Percentiles rank a stretch among this genome's conserved stretches.
Conservation (phyloP, 2,329 filamentous ascomycete species). For the Penicillium sp. region DNA sequence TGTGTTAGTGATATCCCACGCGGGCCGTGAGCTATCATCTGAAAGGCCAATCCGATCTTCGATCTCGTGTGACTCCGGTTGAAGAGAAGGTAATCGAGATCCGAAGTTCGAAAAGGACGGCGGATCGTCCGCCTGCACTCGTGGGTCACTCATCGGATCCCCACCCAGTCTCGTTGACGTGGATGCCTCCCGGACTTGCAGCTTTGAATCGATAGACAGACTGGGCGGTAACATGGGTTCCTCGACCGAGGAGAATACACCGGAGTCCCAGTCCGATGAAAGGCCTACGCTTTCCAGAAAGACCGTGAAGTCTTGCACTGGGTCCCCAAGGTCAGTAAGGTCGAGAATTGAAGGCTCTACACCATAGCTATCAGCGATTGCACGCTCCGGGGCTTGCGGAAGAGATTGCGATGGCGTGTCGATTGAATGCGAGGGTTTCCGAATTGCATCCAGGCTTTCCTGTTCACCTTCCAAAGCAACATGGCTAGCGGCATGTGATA, state of each 20-base stretch:
- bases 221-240: constrained; percentile 38
- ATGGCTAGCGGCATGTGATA: constrained; percentile 51
- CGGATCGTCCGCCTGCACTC: constrained; percentile 39
- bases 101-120: constrained; percentile 50
- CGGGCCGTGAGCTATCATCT: constrained; percentile 45
- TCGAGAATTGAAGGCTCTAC: constrained; percentile 47
- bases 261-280: constrained; percentile 50
- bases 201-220: constrained; percentile 39
- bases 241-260: constrained; percentile 45
- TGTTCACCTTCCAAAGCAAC: constrained; percentile 49
- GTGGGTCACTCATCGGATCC: constrained; percentile 41
- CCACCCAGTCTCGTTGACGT: constrained; percentile 37
- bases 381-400: constrained; percentile 34
- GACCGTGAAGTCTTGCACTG: constrained; percentile 50
- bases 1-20: constrained; percentile 48
- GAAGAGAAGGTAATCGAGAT: constrained; percentile 47
- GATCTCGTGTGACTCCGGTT: constrained; percentile 46
- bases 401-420: constrained; percentile 37
- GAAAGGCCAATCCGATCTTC: constrained; percentile 43
- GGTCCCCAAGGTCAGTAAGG: constrained; percentile 47
- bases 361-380: constrained; percentile 44
- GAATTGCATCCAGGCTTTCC: constrained; percentile 39
- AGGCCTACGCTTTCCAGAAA: constrained; percentile 51
- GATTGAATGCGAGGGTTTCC: constrained; percentile 34
- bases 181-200: constrained; percentile 29